Conservation (phyloP, 1,284 basidiomycete species). For the Melampsora larici-populina region DNA sequence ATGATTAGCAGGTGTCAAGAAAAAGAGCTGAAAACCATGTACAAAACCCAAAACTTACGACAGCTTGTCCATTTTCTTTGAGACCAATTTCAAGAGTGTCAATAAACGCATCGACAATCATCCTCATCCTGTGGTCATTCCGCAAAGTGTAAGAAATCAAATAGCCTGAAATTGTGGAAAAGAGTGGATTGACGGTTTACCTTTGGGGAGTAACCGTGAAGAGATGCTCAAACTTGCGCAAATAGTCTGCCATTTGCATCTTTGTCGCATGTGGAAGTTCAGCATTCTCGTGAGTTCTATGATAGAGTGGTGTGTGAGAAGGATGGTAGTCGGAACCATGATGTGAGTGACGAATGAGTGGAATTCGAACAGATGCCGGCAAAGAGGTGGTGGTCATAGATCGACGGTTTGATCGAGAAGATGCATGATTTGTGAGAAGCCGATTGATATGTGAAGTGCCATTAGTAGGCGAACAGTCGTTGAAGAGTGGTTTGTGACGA, state of each 20-base stretch:
- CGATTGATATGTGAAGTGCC: too few relatives aligned
- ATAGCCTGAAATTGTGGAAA: not conserved
- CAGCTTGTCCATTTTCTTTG: conserved; percentile 75
- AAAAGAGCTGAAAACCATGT: not conserved
- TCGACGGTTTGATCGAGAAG: not conserved
- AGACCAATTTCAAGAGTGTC: conserved; percentile 84
- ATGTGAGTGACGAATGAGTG: not conserved
- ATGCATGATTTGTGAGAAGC: too few relatives aligned
- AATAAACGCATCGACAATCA: conserved; percentile 89
- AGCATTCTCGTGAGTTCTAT: conserved; percentile 38
- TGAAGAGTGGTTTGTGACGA: too few relatives aligned
- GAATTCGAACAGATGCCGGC: not conserved
- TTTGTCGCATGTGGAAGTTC: conserved; percentile 38
- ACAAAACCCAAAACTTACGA: conserved; percentile 63
- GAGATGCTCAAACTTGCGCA: conserved; percentile 48
- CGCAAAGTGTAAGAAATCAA: not conserved
- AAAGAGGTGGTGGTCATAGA: not conserved
- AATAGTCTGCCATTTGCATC: conserved; percentile 48
- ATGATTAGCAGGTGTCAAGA: not conserved
- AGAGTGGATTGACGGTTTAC: conserved; percentile 15
- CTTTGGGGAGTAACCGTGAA: conserved; percentile 84
- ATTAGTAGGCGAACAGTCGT: too few relatives aligned
- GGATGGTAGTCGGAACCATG: not conserved
- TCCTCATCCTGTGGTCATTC: conserved; percentile 44
- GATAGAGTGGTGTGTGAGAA: not conserved